Percentiles rank a stretch among this genome's conserved stretches.
These are phyloP conservation scores for Arabidopsis thaliana DNA, from an alignment of 345 rosid species.

Conservation along the genomic window TAIR10.1 NC_003070.9:19990001-19990500, in stretches of 20 bases:
- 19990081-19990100: slow-evolving; percentile 76
- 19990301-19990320: slow-evolving; percentile 60
- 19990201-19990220: slow-evolving; percentile 62
- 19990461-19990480: slow-evolving; percentile 50
- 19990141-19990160: slow-evolving; percentile 81
- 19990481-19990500: slow-evolving; percentile 68
- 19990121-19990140: slow-evolving; percentile 75
- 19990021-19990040: slow-evolving; percentile 96
- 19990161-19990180: slow-evolving; percentile 61
- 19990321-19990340: slow-evolving; percentile 62
- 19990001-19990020: slow-evolving; percentile 98
- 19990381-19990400: slow-evolving; percentile 63
- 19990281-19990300: slow-evolving; percentile 17
- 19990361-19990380: slow-evolving; percentile 49
- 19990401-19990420: slow-evolving; percentile 45
- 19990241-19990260: slow-evolving; percentile 10
- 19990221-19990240: slow-evolving; percentile 75
- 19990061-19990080: slow-evolving; percentile 87
- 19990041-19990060: slow-evolving; percentile 87
- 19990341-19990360: slow-evolving; percentile 65
- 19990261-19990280: slow-evolving; percentile 18
- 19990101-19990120: slow-evolving; percentile 87
- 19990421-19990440: slow-evolving; percentile 16
- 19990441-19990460: slow-evolving; percentile 25
- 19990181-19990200: slow-evolving; percentile 57